Base-by-base conservation (phyloP, 2,329 filamentous ascomycete genomes). In the Diplodia mutila region DNA sequence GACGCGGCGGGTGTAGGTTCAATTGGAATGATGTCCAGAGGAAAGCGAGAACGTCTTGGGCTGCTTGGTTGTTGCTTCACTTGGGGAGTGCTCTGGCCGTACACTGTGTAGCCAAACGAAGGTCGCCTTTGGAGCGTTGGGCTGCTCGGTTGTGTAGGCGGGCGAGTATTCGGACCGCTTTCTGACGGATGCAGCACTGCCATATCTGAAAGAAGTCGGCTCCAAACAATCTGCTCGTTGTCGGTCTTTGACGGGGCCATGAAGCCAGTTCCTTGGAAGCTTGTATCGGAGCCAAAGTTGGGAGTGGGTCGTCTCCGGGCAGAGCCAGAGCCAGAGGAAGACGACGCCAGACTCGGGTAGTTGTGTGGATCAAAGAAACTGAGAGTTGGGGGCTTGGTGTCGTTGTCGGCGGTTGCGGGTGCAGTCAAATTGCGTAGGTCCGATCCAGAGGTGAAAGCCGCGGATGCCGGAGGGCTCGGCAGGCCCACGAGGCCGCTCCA, bases 211-310 rank as follows among this genome's bases (percentile, higher is more conserved):
- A 76, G 69, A 57, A 77, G 70, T 7, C 73, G 74, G 27, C 69
- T 70, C 8, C 71, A 72, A 2, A 75, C 72, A n/a, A 69, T 69
- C 1, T 73, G 71, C 55, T 75, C 72, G 18, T 70, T 72, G 25
- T 74, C 72, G 25, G 71, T 67, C 27, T 55, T 61, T 2, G 70
- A 68, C 6, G 72, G 72, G 0, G 75, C 27, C 16, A 46, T 42
- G n/a, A 54, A 67, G 23, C 57, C 66, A 4, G 16, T 55, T 34
- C 57, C 49, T 7, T 51, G 34, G 61, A 68, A 68, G 9, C 32
- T 61, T 37, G 23, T 57, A 49, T 68, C 67, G n/a, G 67, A 59
- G 6, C 67, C 67, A 27, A 68, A 68, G 18, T 39, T 63, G 23
- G 66, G 59, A 9, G 25, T 6, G 21, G 46, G 21, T 11, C 42